Conservation (phyloP, 2,329 filamentous ascomycete species). For the Aureobasidium sp. region DNA sequence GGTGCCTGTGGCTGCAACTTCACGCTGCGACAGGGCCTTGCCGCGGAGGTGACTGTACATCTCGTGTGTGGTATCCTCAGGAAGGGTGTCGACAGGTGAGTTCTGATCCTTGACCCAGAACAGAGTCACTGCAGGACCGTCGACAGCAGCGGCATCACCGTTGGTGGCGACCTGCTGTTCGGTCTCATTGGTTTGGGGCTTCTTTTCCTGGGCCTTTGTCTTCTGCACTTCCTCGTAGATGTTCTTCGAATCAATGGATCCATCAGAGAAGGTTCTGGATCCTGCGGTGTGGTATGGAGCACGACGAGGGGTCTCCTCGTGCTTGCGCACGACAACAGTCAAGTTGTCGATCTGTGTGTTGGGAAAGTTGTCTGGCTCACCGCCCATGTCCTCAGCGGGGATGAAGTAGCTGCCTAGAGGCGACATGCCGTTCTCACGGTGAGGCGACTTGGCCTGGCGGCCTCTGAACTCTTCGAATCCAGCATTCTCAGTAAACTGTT, state of each 20-base stretch:
- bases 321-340: conserved; percentile 43
- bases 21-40: conserved; percentile 42
- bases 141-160: conserved; percentile 14
- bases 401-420: conserved; percentile 15
- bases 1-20: conserved; percentile 33
- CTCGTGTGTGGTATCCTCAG: conserved; percentile 38
- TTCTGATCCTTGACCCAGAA: conserved; percentile 45
- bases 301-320: conserved; percentile 16
- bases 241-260: conserved; percentile 45
- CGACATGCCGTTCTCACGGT: conserved; percentile 20
- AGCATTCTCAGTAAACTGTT: conserved; percentile 13
- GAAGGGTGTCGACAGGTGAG: conserved; percentile 33
- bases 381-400: conserved; percentile 17
- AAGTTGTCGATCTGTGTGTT: conserved; percentile 45
- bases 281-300: conserved; percentile 32
- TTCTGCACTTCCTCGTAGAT: conserved; percentile 41
- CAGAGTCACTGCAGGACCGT: conserved; percentile 21
- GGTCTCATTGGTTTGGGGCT: conserved; percentile 29
- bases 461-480: conserved; percentile 15
- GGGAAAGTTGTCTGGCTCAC: conserved; percentile 39
- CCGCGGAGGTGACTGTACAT: conserved; percentile 40
- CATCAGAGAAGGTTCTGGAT: conserved; percentile 46
- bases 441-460: conserved; percentile 22
- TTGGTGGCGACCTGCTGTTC: conserved; percentile 21
- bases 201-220: conserved; percentile 30